These are phyloP conservation scores for Coemansia sp. DNA, from an alignment of 192 early-diverging fungal genomes.

Conservation along the genomic window DNA sequence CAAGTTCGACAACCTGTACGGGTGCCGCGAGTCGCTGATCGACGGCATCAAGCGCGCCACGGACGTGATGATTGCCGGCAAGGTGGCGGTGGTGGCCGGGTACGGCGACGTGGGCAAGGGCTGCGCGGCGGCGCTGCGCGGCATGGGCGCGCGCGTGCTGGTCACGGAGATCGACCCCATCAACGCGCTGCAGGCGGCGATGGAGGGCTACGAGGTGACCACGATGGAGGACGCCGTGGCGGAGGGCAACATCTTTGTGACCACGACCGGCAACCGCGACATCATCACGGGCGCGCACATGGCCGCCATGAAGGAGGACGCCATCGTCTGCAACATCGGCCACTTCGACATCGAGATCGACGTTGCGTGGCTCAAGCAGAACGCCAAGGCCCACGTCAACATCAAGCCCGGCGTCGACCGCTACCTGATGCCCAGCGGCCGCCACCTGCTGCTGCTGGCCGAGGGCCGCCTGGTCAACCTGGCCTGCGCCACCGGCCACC, in stretches of 20 bases:
- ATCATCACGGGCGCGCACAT: conserved; percentile 95
- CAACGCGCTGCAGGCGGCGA: conserved; percentile 98
- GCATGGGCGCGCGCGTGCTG: conserved; percentile 97
- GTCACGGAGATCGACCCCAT: conserved; percentile 99
- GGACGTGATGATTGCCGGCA: conserved; percentile 99
- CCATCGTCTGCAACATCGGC: conserved; percentile 99
- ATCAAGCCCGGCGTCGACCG: conserved; percentile 99
- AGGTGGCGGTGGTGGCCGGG: conserved; percentile 96
- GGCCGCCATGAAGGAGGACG: conserved; percentile 92
- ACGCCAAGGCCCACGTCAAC: conserved; percentile 83
- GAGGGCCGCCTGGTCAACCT: conserved; percentile 99
- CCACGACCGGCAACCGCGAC: conserved; percentile 98
- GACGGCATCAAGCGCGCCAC: conserved; percentile 99
- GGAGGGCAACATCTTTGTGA: conserved; percentile 97
- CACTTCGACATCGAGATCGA: conserved; percentile 99
- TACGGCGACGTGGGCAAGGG: conserved; percentile 99
- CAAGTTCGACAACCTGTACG: conserved; percentile 99
- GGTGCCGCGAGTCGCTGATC: conserved; percentile 98
- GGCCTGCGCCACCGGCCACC: conserved; percentile 98
- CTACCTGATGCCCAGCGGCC: conserved; percentile 85
- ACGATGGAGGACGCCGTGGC: conserved; percentile 93
- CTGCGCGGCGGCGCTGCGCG: conserved; percentile 94
- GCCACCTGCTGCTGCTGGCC: conserved; percentile 95
- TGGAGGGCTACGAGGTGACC: conserved; percentile 99
- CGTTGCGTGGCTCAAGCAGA: conserved; percentile 96